Conservation (phyloP, 495 filamentous ascomycete species). For the Annulohypoxylon nitens region DNA sequence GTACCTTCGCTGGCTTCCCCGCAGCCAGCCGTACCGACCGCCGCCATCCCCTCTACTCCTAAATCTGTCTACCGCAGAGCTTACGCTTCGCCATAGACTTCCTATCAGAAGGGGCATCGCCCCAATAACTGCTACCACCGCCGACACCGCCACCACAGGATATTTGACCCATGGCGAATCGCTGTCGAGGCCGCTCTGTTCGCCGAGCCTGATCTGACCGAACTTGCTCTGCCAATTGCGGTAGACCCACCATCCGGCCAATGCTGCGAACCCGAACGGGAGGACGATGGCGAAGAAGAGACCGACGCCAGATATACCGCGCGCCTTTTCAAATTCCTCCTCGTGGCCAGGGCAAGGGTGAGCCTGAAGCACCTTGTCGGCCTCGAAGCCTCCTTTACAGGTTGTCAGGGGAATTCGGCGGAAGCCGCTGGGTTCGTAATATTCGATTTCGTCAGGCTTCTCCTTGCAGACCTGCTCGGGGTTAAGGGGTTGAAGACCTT, state of each 20-base stretch:
- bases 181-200: conserved; percentile 69
- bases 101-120: conserved; percentile 78
- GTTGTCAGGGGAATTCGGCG: conserved; percentile 91
- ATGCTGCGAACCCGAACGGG: conserved; percentile 75
- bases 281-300: conserved; percentile 88
- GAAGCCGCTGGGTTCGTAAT: conserved; percentile 86
- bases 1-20: conserved; percentile 71
- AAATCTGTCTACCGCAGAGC: conserved; percentile 61
- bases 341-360: conserved; percentile 81
- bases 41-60: conserved; percentile 49
- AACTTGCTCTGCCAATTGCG: conserved; percentile 89
- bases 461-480: conserved; percentile 72
- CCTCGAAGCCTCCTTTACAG: conserved; percentile 77
- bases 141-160: conserved; percentile 83
- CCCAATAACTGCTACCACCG: conserved; percentile 77
- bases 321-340: conserved; percentile 78
- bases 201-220: conserved; percentile 87
- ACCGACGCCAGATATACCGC: conserved; percentile 76
- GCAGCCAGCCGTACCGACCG: conserved; percentile 58
- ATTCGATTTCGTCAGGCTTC: conserved; percentile 76
- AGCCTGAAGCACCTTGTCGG: conserved; percentile 71
- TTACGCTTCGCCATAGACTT: conserved; percentile 75
- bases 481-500: conserved; percentile 75
- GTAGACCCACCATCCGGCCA: conserved; percentile 87
- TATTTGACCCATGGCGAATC: conserved; percentile 79